These are phyloP conservation scores for Sporobolomyces phaffii DNA, from an alignment of 768 basidiomycete genomes.

Conservation along the genomic window DNA sequence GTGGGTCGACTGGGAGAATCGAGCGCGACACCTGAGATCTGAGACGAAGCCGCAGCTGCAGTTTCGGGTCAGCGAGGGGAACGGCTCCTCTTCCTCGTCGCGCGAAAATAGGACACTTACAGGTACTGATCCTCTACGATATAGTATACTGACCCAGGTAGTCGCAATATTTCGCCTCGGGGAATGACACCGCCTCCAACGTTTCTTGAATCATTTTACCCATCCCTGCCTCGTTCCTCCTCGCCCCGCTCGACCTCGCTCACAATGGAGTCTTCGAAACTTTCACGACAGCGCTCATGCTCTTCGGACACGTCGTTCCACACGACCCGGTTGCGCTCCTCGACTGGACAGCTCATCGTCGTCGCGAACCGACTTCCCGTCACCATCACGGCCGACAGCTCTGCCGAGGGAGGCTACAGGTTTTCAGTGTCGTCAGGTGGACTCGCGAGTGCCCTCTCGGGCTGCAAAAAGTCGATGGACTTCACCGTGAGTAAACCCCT, in stretches of 20 bases:
- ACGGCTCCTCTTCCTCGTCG: too few species aligned
- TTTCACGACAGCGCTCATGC: slow-evolving; percentile 23
- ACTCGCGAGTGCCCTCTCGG: slow-evolving; percentile 90
- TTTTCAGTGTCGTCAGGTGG: slow-evolving; percentile 61
- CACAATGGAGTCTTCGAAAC: not conserved
- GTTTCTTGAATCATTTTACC: too few species aligned
- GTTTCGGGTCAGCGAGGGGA: too few species aligned
- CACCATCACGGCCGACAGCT: slow-evolving; percentile 17
- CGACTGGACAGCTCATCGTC: slow-evolving; percentile 40
- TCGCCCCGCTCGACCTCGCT: not conserved
- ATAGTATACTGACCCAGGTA: too few species aligned
- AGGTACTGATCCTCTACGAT: too few species aligned
- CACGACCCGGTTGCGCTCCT: slow-evolving; percentile 13
- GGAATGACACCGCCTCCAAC: too few species aligned
- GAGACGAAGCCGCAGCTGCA: too few species aligned
- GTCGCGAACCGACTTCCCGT: slow-evolving; percentile 40
- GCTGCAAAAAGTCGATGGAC: slow-evolving; percentile 95
- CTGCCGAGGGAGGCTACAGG: slow-evolving; percentile 32
- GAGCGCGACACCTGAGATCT: not conserved
- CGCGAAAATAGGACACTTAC: too few species aligned
- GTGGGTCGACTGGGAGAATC: not conserved
- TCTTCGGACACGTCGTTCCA: slow-evolving; percentile 28
- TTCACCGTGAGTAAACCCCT: slow-evolving; percentile 89
- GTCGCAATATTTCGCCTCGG: too few species aligned
- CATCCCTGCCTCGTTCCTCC: not conserved